Evolutionary conservation across 2,329 filamentous ascomycete species (phyloP).

Genomic region (Cladophialophora exuberans): DNA sequence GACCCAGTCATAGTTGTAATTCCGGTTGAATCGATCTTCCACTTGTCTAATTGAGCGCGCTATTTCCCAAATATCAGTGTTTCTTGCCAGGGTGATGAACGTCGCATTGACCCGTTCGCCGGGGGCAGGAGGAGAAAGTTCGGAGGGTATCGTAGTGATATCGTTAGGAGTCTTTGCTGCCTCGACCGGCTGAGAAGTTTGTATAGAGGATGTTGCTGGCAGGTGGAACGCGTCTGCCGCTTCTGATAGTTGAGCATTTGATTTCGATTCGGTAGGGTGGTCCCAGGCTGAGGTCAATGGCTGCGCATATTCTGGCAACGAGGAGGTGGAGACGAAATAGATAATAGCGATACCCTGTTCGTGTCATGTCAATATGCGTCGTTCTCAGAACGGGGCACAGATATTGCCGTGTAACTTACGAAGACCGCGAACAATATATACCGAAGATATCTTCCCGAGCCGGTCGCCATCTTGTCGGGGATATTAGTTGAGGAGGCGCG

Average conservation of each 20-base stretch:
- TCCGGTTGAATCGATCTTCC: slow-evolving; percentile 96
- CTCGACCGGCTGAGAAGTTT: slow-evolving; percentile 35
- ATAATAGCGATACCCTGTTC: slow-evolving; percentile 68
- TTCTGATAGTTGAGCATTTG: neutral
- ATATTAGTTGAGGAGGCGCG: neutral
- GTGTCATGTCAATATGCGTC: slow-evolving; percentile 28
- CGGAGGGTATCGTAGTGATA: slow-evolving; percentile 8
- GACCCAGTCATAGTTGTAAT: slow-evolving; percentile 98
- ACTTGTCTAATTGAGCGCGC: slow-evolving; percentile 93
- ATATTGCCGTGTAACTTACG: slow-evolving; percentile 58
- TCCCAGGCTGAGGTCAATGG: slow-evolving; percentile 32
- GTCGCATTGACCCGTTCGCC: slow-evolving; percentile 91
- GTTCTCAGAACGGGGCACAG: neutral
- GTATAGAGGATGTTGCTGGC: slow-evolving; percentile 19
- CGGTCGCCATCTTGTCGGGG: slow-evolving; percentile 39
- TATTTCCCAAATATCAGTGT: slow-evolving; percentile 95
- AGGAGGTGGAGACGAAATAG: slow-evolving; percentile 77
- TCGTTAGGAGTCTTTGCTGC: slow-evolving; percentile 24
- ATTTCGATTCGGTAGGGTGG: slow-evolving; percentile 5
- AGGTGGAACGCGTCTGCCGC: slow-evolving; percentile 1
- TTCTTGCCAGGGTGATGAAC: slow-evolving; percentile 93
- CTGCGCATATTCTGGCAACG: slow-evolving; percentile 40
- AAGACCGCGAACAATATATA: slow-evolving; percentile 81
- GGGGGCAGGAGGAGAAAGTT: slow-evolving; percentile 52
- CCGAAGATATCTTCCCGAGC: slow-evolving; percentile 51